A percentile compares a stretch with the other conserved stretches of the same genome.
Evolutionary conservation across 768 basidiomycete genomes (phyloP).

Genomic region (Auricularia auricula-judae): DNA sequence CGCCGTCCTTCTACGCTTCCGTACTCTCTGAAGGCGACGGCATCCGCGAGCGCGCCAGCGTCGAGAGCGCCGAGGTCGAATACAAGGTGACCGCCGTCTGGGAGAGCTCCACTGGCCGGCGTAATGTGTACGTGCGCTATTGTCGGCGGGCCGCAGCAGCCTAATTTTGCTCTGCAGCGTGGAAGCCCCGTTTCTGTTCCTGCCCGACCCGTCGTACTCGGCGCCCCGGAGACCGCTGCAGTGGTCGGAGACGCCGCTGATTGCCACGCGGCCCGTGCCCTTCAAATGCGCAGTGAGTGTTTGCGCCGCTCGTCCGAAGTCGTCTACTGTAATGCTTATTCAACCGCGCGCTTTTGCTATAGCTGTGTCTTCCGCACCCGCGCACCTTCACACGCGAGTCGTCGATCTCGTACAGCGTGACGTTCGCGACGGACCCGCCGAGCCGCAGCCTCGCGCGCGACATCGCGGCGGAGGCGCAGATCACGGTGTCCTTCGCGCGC

Average conservation of each 20-base stretch:
- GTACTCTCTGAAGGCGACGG: neutral
- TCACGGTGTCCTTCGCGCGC: neutral
- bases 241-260: conserved; percentile 1
- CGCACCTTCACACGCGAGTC: neutral
- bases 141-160: neutral
- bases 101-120: neutral
- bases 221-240: neutral
- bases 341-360: neutral
- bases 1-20: neutral
- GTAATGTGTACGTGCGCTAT: neutral
- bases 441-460: neutral
- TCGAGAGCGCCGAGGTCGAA: conserved; percentile 1
- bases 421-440: neutral
- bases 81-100: neutral
- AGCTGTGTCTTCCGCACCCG: neutral
- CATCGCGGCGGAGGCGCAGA: neutral
- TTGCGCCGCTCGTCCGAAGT: no score
- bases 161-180: neutral
- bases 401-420: neutral
- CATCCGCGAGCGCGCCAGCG: neutral
- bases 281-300: neutral
- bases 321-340: neutral
- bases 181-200: neutral
- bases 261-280: neutral
- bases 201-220: neutral